phyloP scores from a whole-genome alignment of 2,329 filamentous ascomycete genomes.

The Nemania sp. region DNA sequence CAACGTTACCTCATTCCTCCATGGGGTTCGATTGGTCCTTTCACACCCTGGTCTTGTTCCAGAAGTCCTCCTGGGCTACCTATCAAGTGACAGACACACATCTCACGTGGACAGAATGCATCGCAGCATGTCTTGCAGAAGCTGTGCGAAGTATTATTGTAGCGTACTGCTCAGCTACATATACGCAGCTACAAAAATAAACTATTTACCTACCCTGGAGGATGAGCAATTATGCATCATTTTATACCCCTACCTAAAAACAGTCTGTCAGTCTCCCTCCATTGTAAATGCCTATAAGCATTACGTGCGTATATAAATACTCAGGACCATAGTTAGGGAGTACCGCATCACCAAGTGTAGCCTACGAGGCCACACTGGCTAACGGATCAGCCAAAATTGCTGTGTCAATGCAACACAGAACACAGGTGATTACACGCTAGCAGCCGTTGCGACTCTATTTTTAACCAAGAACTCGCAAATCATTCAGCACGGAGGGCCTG shows the following conservation, averaged over 20 bases:
- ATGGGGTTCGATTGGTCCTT: not conserved
- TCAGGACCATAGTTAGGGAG: too few relatives aligned
- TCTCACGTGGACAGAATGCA: constrained; percentile 6
- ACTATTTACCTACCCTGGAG: too few relatives aligned
- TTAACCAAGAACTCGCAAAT: constrained; percentile 17
- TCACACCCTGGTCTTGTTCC: too few relatives aligned
- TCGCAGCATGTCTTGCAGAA: not conserved
- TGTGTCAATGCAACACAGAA: constrained; percentile 11
- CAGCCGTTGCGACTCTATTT: constrained; percentile 23
- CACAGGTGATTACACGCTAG: constrained; percentile 3
- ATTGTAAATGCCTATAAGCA: too few relatives aligned
- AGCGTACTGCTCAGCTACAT: too few relatives aligned
- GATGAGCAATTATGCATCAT: too few relatives aligned
- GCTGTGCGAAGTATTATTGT: not conserved
- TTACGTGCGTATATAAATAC: too few relatives aligned
- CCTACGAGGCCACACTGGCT: too few relatives aligned
- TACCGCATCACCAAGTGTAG: too few relatives aligned
- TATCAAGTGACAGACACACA: constrained; percentile 1
- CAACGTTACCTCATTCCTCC: constrained; percentile 18
- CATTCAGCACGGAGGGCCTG: not conserved
- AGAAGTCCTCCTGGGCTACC: not conserved
- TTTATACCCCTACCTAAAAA: too few relatives aligned
- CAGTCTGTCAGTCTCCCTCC: too few relatives aligned
- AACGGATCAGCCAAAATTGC: constrained; percentile 11
- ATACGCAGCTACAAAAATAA: too few relatives aligned